Conservation (phyloP, 768 basidiomycete species). For the Collybiopsis luxurians region DNA sequence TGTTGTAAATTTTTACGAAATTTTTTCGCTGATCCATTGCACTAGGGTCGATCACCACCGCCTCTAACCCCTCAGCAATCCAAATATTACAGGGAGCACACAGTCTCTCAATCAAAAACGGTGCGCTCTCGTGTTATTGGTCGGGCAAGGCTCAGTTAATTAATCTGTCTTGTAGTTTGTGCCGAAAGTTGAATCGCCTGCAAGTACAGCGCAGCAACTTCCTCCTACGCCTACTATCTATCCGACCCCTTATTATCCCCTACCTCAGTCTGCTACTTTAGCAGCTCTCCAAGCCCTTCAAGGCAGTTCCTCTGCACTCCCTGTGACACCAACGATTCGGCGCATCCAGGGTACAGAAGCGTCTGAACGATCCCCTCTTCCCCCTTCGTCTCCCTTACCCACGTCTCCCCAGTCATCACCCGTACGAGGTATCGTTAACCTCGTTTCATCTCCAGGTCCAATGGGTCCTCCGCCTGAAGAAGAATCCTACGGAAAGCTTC, state of each 20-base stretch:
- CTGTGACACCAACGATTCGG: constrained; percentile 47
- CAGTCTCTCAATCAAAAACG: constrained; percentile 28
- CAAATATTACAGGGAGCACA: constrained; percentile 60
- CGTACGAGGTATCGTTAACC: constrained; percentile 54
- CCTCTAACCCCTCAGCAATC: constrained; percentile 59
- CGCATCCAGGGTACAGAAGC: constrained; percentile 31
- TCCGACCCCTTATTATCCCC: constrained; percentile 21
- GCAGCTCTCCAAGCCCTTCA: constrained; percentile 27
- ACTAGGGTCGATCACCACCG: constrained; percentile 29
- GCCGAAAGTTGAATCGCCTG: constrained; percentile 43
- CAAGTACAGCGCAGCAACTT: constrained; percentile 19
- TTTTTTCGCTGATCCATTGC: constrained; percentile 14
- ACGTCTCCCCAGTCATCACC: constrained; percentile 69
- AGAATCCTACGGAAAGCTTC: constrained; percentile 63
- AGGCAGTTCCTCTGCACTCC: constrained; percentile 34
- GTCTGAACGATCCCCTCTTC: constrained; percentile 44
- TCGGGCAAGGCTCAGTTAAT: neutral
- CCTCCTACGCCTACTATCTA: constrained; percentile 31
- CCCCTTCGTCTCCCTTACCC: constrained; percentile 58
- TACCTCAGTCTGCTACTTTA: neutral
- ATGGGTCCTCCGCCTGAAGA: constrained; percentile 65
- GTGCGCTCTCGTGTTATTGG: constrained; percentile 28
- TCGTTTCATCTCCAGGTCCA: constrained; percentile 84
- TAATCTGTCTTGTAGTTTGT: constrained; percentile 6
- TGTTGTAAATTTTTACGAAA: constrained; percentile 16